A percentile compares a stretch with the other conserved stretches of the same genome.
Evolutionary conservation across 768 basidiomycete genomes (phyloP).

Genomic region (Boletus reticulatus): DNA sequence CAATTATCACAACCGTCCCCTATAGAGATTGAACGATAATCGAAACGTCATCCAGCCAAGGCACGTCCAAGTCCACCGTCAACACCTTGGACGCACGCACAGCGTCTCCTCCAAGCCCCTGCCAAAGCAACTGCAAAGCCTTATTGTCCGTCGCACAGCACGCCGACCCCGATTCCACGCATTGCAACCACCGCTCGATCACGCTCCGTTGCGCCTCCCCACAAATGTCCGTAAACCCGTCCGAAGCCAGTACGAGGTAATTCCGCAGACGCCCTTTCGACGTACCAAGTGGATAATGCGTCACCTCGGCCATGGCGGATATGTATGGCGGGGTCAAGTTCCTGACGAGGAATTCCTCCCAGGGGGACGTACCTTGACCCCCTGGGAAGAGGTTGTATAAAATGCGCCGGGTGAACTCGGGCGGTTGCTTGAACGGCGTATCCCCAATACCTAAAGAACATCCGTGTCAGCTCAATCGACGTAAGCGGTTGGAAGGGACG

Average conservation of each 20-base stretch:
- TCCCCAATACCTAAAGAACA: constrained; percentile 57
- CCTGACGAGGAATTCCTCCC: constrained; percentile 66
- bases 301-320: constrained; percentile 60
- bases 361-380: constrained; percentile 55
- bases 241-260: constrained; percentile 63
- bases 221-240: constrained; percentile 65
- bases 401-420: constrained; percentile 61
- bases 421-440: constrained; percentile 72
- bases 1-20: background rate
- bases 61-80: constrained; percentile 61
- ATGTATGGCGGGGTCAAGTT: constrained; percentile 68
- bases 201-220: constrained; percentile 45
- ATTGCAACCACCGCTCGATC: constrained; percentile 51
- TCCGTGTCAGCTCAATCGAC: constrained; percentile 2
- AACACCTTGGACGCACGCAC: constrained; percentile 54
- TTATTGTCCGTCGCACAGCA: constrained; percentile 37
- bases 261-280: constrained; percentile 33
- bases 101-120: constrained; percentile 55
- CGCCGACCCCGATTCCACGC: constrained; percentile 34
- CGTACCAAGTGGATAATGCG: constrained; percentile 47
- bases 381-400: constrained; percentile 66
- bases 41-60: constrained; percentile 70
- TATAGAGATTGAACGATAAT: constrained; percentile 61
- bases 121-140: constrained; percentile 57
- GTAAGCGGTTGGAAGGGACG: constrained; percentile 8